phyloP scores from a whole-genome alignment of 768 basidiomycete species.

The Pleurotus tuoliensis region DNA sequence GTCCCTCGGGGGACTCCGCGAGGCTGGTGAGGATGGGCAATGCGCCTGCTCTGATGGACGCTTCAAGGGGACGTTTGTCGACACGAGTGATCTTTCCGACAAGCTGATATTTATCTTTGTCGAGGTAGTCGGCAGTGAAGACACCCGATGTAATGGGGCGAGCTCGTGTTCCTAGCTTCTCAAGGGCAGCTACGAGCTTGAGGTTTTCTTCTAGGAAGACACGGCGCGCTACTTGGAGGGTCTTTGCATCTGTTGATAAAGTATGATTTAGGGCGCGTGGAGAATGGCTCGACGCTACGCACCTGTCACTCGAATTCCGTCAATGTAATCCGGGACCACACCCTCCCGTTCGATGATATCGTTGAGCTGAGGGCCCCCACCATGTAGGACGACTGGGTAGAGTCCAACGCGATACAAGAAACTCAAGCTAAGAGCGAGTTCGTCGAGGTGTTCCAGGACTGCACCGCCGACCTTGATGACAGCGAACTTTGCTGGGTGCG shows the following conservation, averaged over 20 bases:
- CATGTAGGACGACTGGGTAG: slow-evolving; percentile 97
- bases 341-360: slow-evolving; percentile 91
- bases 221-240: slow-evolving; percentile 88
- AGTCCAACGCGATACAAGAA: slow-evolving; percentile 96
- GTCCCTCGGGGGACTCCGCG: slow-evolving; percentile 94
- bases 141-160: slow-evolving; percentile 98
- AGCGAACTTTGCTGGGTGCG: slow-evolving; percentile 91
- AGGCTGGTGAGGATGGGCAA: slow-evolving; percentile 94
- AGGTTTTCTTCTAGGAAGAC: slow-evolving; percentile 98
- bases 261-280: not conserved
- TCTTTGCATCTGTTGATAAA: slow-evolving; percentile 74
- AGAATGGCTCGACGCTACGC: slow-evolving; percentile 19
- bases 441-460: slow-evolving; percentile 87
- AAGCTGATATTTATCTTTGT: slow-evolving; percentile 90
- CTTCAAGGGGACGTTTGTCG: slow-evolving; percentile 96
- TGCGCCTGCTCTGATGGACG: slow-evolving; percentile 92
- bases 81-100: slow-evolving; percentile 94
- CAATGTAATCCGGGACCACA: slow-evolving; percentile 93
- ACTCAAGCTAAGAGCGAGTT: slow-evolving; percentile 91
- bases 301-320: slow-evolving; percentile 97
- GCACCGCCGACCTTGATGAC: slow-evolving; percentile 99
- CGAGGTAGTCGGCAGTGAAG: slow-evolving; percentile 95
- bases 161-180: slow-evolving; percentile 92
- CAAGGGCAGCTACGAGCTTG: slow-evolving; percentile 88
- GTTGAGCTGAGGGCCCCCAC: slow-evolving; percentile 94